Percentiles rank a stretch among this genome's conserved stretches.
phyloP scores from a whole-genome alignment of 345 rosid species.

The Sisymbrium irio region DNA sequence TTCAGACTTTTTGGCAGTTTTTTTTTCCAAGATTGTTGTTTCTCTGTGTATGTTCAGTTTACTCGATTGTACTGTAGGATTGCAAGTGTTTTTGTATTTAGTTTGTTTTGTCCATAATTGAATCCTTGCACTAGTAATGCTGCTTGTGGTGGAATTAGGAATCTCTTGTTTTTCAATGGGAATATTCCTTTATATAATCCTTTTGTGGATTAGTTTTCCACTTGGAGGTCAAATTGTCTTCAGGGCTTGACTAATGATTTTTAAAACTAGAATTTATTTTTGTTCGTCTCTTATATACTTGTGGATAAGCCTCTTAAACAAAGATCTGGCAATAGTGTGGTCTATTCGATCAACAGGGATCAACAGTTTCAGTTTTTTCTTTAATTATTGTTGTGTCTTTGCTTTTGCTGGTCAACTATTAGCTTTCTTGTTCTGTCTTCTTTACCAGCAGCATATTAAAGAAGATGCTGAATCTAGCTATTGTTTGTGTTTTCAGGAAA shows the following conservation, averaged over 20 bases:
- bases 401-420: neutral
- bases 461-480: neutral
- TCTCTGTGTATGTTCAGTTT: constrained; percentile 3
- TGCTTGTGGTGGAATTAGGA: neutral
- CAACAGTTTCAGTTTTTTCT: too few relatives aligned
- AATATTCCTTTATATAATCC: constrained; percentile 24
- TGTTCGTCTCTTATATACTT: neutral
- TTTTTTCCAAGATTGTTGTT: neutral
- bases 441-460: neutral
- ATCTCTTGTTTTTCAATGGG: constrained; percentile 20
- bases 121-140: neutral
- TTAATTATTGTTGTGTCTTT: neutral
- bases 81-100: neutral
- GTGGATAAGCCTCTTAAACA: neutral
- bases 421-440: neutral
- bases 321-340: neutral
- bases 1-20: neutral
- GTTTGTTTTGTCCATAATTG: neutral
- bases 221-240: constrained; percentile 23
- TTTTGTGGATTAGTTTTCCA: constrained; percentile 2
- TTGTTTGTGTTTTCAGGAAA: constrained; percentile 46
- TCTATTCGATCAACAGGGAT: neutral
- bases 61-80: neutral
- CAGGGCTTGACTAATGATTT: constrained; percentile 2
- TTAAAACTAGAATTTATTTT: neutral